Percentiles rank a stretch among this genome's conserved stretches.
Conservation (phyloP, 495 filamentous ascomycete genomes). For the Aspergillus sclerotiicarbonarius region DNA sequence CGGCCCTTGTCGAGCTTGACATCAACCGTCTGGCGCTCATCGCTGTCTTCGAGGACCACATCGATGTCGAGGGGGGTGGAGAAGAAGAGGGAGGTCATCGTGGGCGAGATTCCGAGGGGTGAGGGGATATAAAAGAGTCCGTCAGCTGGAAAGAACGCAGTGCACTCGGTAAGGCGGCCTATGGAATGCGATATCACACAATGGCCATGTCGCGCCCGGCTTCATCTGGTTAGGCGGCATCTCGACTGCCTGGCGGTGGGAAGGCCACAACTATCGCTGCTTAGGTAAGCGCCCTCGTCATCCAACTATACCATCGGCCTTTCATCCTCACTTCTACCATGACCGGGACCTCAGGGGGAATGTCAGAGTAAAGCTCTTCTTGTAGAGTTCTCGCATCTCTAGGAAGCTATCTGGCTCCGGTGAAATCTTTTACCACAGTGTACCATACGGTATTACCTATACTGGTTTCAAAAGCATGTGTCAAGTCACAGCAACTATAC, state of each 20-base stretch:
- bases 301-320: background rate
- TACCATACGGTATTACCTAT: too few species aligned
- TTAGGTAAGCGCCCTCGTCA: slow-evolving; percentile 17
- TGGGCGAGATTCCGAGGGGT: slow-evolving; percentile 23
- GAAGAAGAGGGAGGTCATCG: slow-evolving; percentile 94
- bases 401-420: too few species aligned
- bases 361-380: too few species aligned
- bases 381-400: too few species aligned
- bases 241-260: slow-evolving; percentile 21
- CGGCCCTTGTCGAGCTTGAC: slow-evolving; percentile 97
- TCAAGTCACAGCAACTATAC: too few species aligned
- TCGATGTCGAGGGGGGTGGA: slow-evolving; percentile 98
- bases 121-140: background rate
- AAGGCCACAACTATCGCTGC: slow-evolving; percentile 8
- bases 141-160: slow-evolving; percentile 4
- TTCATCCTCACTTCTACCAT: background rate
- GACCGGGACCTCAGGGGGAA: too few species aligned
- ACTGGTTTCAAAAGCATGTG: too few species aligned
- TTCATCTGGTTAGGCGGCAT: slow-evolving; percentile 17
- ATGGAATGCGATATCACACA: background rate
- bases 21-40: slow-evolving; percentile 92
- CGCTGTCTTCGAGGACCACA: slow-evolving; percentile 90
- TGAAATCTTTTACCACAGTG: too few species aligned
- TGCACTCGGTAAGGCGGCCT: slow-evolving; percentile 1
- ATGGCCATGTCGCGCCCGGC: slow-evolving; percentile 16